Evolutionary conservation across 305 asterid species (phyloP).

Genomic region (Fraxinus greggii): DNA sequence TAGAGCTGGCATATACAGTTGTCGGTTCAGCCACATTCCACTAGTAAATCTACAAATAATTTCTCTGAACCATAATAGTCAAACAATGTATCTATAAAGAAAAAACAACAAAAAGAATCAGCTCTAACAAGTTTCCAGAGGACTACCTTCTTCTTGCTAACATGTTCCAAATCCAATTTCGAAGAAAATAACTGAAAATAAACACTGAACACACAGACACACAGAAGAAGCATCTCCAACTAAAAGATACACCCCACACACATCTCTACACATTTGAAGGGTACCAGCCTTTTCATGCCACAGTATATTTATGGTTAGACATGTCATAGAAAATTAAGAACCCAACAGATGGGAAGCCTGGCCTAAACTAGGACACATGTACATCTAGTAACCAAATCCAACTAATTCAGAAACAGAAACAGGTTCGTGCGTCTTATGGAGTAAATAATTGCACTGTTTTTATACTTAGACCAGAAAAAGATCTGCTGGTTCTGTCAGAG

Average conservation of each 20-base stretch:
- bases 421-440: neutral
- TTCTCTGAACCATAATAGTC: slow-evolving; percentile 4
- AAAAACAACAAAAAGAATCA: neutral
- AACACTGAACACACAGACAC: neutral
- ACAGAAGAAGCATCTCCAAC: neutral
- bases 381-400: neutral
- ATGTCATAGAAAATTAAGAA: neutral
- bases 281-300: neutral
- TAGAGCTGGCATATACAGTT: neutral
- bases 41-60: neutral
- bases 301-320: neutral
- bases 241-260: neutral
- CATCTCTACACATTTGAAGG: neutral
- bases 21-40: neutral
- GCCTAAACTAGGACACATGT: neutral
- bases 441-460: neutral
- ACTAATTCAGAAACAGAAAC: neutral
- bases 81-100: neutral
- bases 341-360: neutral
- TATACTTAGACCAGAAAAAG: neutral
- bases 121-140: neutral
- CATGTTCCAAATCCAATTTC: neutral
- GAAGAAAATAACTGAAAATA: neutral
- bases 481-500: neutral
- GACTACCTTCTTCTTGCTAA: neutral